Percentiles rank a stretch among this genome's conserved stretches.
These are phyloP conservation scores for Blastobotrys muscicola DNA, from an alignment of 805 yeast genomes.

Conservation along the genomic window DNA sequence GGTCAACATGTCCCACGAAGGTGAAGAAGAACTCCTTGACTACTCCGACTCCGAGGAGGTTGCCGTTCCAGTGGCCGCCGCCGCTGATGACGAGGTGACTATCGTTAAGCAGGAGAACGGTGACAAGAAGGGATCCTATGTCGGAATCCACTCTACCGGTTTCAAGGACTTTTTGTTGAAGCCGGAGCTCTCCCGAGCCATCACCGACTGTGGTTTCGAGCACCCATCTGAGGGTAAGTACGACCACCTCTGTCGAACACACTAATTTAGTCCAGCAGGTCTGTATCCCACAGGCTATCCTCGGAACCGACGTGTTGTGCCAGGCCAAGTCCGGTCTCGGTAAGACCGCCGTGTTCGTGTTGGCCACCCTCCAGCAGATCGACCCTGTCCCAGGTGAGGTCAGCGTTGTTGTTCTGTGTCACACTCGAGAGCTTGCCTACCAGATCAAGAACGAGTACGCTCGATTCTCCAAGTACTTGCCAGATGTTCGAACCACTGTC, in stretches of 20 bases:
- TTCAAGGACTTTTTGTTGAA: constrained; percentile 94
- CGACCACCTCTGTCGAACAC: background rate
- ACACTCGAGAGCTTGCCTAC: constrained; percentile 97
- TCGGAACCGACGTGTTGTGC: constrained; percentile 95
- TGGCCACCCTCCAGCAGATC: constrained; percentile 91
- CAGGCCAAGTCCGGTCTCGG: constrained; percentile 99
- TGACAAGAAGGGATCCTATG: constrained; percentile 92
- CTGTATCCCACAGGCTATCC: constrained; percentile 94
- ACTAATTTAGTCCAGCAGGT: constrained; percentile 76
- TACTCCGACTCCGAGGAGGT: constrained; percentile 98
- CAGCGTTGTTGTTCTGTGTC: constrained; percentile 89
- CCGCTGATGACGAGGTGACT: constrained; percentile 28
- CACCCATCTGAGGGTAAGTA: constrained; percentile 98
- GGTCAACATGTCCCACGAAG: constrained; percentile 76
- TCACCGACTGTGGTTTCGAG: constrained; percentile 98
- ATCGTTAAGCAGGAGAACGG: constrained; percentile 31
- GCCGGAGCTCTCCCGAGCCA: constrained; percentile 95
- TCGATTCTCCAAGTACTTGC: constrained; percentile 96
- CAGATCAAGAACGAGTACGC: constrained; percentile 96
- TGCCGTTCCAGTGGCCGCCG: constrained; percentile 49
- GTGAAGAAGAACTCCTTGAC: constrained; percentile 98
- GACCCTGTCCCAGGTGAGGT: constrained; percentile 98
- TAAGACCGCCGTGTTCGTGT: constrained; percentile 95
- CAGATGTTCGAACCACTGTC: constrained; percentile 93
- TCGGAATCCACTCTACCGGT: constrained; percentile 97